phyloP scores from a whole-genome alignment of 2,329 filamentous ascomycete species.

The Rugonectria rugulosa region DNA sequence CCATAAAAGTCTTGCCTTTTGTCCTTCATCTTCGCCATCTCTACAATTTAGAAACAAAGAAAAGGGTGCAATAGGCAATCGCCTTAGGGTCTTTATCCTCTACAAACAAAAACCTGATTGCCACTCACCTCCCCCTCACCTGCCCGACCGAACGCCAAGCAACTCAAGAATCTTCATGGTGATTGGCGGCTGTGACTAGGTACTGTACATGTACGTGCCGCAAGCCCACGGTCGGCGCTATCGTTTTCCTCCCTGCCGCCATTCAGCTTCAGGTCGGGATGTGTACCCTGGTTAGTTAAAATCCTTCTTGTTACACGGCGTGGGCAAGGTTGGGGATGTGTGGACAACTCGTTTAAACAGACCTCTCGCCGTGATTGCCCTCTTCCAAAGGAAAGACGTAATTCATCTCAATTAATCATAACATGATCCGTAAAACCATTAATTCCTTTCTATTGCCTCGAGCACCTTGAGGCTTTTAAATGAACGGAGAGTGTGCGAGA shows the following conservation, averaged over 20 bases:
- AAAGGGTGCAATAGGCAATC: too few species aligned
- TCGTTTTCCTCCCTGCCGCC: background rate
- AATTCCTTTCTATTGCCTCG: too few species aligned
- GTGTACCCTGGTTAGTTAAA: background rate
- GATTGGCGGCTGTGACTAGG: constrained; percentile 16
- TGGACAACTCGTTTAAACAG: too few species aligned
- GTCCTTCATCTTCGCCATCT: background rate
- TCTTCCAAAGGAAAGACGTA: too few species aligned
- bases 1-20: too few species aligned
- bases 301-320: background rate
- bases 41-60: too few species aligned
- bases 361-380: too few species aligned
- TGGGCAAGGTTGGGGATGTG: too few species aligned
- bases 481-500: too few species aligned
- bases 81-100: background rate
- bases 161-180: constrained; percentile 11
- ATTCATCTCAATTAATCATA: too few species aligned
- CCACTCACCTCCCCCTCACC: background rate
- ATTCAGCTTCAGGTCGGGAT: background rate
- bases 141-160: constrained; percentile 16
- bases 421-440: too few species aligned
- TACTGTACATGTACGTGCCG: constrained; percentile 9
- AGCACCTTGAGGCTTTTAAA: too few species aligned
- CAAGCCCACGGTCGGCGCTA: constrained; percentile 4
- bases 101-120: background rate